phyloP scores from a whole-genome alignment of 2,329 filamentous ascomycete genomes.

The Colletotrichum orchidophilum region DNA sequence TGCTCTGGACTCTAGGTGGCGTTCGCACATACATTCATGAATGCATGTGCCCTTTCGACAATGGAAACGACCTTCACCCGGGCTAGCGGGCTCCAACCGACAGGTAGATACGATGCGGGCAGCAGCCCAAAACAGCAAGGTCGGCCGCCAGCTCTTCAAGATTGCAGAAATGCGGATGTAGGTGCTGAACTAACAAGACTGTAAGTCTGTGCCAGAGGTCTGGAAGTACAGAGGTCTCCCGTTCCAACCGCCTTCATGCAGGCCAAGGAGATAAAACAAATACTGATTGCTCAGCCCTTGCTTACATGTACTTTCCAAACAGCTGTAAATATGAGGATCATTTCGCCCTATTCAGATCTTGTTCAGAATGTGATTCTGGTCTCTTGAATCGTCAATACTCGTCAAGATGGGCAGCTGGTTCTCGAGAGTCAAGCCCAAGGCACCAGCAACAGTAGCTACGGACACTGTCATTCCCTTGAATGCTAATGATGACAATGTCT shows the following conservation, averaged over 20 bases:
- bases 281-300: not conserved
- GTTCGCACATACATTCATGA: no score
- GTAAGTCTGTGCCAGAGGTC: not conserved
- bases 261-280: not conserved
- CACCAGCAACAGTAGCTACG: conserved; percentile 10
- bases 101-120: not conserved
- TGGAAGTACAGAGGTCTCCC: not conserved
- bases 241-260: not conserved
- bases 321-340: not conserved
- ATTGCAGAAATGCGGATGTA: not conserved
- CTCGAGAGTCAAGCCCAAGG: not conserved
- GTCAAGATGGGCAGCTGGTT: not conserved
- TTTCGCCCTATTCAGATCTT: not conserved
- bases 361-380: not conserved
- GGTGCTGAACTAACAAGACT: not conserved
- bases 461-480: conserved; percentile 43
- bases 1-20: not conserved
- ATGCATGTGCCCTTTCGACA: no score
- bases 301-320: not conserved
- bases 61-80: not conserved
- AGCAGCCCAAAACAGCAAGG: no score
- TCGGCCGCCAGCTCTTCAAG: no score
- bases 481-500: conserved; percentile 40
- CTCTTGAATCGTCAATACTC: not conserved
- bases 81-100: not conserved